Evolutionary conservation across 2,329 filamentous ascomycete species (phyloP).

Genomic region (Apiospora aurea): DNA sequence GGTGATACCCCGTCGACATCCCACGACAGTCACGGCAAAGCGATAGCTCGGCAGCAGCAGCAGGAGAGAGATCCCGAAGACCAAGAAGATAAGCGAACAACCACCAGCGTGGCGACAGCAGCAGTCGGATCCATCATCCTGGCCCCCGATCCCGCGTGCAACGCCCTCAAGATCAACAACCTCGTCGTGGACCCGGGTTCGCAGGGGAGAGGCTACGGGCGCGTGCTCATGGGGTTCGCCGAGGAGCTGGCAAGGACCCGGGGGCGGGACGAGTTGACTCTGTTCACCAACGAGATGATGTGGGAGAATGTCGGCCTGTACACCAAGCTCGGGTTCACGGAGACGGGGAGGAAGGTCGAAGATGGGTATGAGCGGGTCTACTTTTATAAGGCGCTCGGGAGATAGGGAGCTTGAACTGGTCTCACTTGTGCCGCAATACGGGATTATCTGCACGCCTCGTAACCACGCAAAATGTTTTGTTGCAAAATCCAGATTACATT

Average conservation of each 20-base stretch:
- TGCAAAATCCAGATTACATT: no score
- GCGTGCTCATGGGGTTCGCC: slow-evolving; percentile 34
- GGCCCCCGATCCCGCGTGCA: slow-evolving; percentile 14
- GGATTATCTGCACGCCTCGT: no score
- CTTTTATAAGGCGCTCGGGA: slow-evolving; percentile 39
- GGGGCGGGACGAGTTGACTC: slow-evolving; percentile 27
- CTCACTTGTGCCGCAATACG: no score
- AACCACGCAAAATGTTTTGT: no score
- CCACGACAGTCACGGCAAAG: not conserved
- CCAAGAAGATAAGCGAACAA: not conserved
- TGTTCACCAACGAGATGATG: slow-evolving; percentile 37
- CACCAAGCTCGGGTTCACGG: slow-evolving; percentile 39
- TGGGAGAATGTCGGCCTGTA: slow-evolving; percentile 34
- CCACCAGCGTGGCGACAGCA: not conserved
- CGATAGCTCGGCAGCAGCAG: not conserved
- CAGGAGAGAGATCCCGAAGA: slow-evolving; percentile 23
- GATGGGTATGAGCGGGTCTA: slow-evolving; percentile 46
- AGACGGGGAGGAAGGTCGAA: slow-evolving; percentile 40
- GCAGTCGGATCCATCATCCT: slow-evolving; percentile 42
- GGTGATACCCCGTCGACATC: not conserved
- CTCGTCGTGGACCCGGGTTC: slow-evolving; percentile 33
- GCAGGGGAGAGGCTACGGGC: slow-evolving; percentile 34
- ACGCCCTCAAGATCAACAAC: slow-evolving; percentile 33
- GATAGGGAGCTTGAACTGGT: no score
- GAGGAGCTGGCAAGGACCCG: slow-evolving; percentile 28